Base-by-base conservation (phyloP, 352 stramenopile species). In the Elongisporangium anandrum region DNA sequence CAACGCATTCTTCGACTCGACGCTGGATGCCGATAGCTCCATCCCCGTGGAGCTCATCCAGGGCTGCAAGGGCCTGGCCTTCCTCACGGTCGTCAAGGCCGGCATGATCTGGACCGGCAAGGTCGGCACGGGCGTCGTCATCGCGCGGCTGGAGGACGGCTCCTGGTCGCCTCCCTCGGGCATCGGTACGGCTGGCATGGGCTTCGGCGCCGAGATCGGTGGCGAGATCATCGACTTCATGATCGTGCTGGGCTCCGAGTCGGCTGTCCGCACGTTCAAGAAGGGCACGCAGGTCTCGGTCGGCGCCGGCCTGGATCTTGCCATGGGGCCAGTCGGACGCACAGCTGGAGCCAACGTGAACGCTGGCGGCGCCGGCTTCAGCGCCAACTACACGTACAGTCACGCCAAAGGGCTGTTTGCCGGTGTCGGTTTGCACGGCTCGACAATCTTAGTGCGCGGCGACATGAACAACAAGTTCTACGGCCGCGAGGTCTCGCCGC, bases 151-250 rank as follows among this genome's bases (percentile, higher is more conserved):
- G n/a, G 73, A 89, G 16, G 82, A 94, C 63, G 87, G 87, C 21
- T 82, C 78, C 4, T 96, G 87, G 87, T 94, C 85, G 38, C 74
- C 87, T 19, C 87, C 87, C 1, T 94, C 85, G 24, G 85, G 80
- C 24, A 94, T 96, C 56, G 85, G 83, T 49, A 93, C 84, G 2
- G 85, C 82, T 21, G 85, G 87, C 24, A 57, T 95, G 20, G 87
- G 87, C 63, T 92, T 94, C 62, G 85, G 85, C 52, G 83, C 83
- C 3, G 83, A 94, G 60, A 88, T 93, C 49, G 87, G 87, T 48
- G 87, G 85, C 15, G 87, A 95, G 58, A 88, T 95, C 64, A 79
- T 94, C 61, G 85, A 96, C 50, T 96, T 94, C 52, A 91, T 96
- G 79, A 96, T 96, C 66, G 70, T 96, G 3, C 65, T 96, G 47